phyloP scores from a whole-genome alignment of 768 basidiomycete species.

The Lactifluus volemus region DNA sequence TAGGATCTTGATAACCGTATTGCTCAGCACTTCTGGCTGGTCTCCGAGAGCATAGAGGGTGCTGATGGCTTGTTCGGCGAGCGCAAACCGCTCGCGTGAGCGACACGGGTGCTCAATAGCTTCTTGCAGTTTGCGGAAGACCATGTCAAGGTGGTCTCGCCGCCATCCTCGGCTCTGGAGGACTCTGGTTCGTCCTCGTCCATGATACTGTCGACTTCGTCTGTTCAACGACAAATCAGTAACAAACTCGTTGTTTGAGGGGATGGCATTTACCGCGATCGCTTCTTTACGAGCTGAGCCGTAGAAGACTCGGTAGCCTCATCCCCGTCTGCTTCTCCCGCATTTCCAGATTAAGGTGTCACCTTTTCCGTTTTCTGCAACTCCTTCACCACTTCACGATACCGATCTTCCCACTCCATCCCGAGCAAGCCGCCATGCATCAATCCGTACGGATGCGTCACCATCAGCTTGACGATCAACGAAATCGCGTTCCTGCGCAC shows the following conservation, averaged over 20 bases:
- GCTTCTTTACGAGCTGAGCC: slow-evolving; percentile 22
- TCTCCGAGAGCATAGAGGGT: slow-evolving; percentile 92
- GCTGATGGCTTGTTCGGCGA: slow-evolving; percentile 95
- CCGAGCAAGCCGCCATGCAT: slow-evolving; percentile 79
- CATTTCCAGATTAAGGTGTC: slow-evolving; percentile 46
- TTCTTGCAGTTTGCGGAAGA: slow-evolving; percentile 78
- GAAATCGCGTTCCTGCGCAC: too few relatives aligned
- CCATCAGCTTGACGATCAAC: slow-evolving; percentile 68
- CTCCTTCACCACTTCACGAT: slow-evolving; percentile 51
- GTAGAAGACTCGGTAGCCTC: slow-evolving; percentile 23
- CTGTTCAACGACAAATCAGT: not conserved
- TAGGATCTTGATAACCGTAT: slow-evolving; percentile 74
- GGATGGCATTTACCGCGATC: slow-evolving; percentile 23
- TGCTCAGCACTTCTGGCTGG: slow-evolving; percentile 81
- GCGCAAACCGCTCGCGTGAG: slow-evolving; percentile 91
- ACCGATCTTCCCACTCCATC: slow-evolving; percentile 67
- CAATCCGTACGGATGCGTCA: slow-evolving; percentile 83
- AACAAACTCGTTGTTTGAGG: not conserved
- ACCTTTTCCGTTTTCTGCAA: slow-evolving; percentile 60
- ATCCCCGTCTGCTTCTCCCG: slow-evolving; percentile 20
- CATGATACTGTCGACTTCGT: slow-evolving; percentile 30
- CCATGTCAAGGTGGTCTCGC: slow-evolving; percentile 84
- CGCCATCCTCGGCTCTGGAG: slow-evolving; percentile 24
- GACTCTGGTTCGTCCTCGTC: slow-evolving; percentile 27
- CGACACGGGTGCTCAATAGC: slow-evolving; percentile 73